phyloP scores from a whole-genome alignment of 208 protist genomes.

The Cochliopodium minus region DNA sequence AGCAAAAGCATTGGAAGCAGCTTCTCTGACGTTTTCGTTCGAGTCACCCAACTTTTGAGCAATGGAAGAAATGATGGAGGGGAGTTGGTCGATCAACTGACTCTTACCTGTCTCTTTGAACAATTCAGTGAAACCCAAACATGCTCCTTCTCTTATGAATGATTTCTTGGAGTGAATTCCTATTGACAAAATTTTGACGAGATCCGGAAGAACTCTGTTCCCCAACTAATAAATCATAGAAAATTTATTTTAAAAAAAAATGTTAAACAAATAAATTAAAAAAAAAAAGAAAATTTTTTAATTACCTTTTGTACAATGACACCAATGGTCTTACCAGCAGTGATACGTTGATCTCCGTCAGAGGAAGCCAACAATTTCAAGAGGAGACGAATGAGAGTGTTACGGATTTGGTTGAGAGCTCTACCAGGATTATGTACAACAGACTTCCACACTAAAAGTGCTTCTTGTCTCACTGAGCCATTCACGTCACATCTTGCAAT shows the following conservation, averaged over 20 bases:
- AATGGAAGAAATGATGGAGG: neutral
- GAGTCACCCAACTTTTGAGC: neutral
- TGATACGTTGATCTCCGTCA: neutral
- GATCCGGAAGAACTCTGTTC: neutral
- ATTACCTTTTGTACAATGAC: neutral
- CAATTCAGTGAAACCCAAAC: conserved; percentile 1
- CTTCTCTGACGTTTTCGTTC: neutral
- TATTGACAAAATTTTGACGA: neutral
- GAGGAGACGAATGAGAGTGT: too few species aligned
- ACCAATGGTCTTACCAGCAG: neutral
- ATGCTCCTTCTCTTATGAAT: neutral
- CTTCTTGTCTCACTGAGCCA: too few species aligned
- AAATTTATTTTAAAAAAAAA: too few species aligned
- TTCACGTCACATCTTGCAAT: too few species aligned
- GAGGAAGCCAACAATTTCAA: too few species aligned
- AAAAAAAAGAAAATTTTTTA: too few species aligned
- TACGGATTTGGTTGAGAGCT: too few species aligned
- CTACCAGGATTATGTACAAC: too few species aligned
- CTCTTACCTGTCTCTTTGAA: neutral
- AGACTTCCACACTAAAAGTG: too few species aligned
- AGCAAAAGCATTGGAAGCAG: neutral
- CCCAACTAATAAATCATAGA: too few species aligned
- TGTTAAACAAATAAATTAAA: too few species aligned
- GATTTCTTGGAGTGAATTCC: neutral
- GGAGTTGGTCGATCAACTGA: neutral